A percentile compares a stretch with the other conserved stretches of the same genome.
Conservation (phyloP, 441 rosid genomes). For the Gossypium gossypioides region DNA sequence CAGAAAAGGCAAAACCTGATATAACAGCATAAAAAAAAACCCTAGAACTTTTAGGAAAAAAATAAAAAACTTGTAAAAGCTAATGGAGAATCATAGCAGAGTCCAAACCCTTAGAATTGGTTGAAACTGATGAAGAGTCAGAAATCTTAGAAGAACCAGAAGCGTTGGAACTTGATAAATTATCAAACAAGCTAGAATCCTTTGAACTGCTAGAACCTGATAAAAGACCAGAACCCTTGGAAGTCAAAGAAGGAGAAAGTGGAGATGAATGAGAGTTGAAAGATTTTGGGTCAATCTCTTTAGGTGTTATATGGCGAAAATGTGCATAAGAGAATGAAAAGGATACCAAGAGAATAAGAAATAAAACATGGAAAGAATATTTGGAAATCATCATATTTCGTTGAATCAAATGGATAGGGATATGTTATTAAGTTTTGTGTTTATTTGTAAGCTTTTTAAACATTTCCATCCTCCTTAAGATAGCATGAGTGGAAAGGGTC, state of each 20-base stretch:
- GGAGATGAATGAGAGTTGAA: not conserved
- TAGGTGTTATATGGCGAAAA: not conserved
- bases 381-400: slow-evolving; percentile 15
- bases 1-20: not conserved
- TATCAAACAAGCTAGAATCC: not conserved
- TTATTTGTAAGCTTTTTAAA: not conserved
- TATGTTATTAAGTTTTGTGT: not conserved
- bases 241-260: not conserved
- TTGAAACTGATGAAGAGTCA: not conserved
- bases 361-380: not conserved
- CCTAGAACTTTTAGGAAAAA: not conserved
- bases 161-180: not conserved
- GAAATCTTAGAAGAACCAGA: not conserved
- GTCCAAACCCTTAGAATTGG: not conserved
- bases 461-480: not conserved
- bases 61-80: not conserved
- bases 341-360: not conserved
- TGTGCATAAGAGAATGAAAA: slow-evolving; percentile 13
- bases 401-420: not conserved
- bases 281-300: not conserved
- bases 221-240: not conserved
- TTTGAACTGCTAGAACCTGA: not conserved
- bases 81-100: not conserved
- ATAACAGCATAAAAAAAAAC: not conserved
- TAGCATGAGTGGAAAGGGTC: not conserved